A percentile compares a stretch with the other conserved stretches of the same genome.
phyloP scores from a whole-genome alignment of 768 basidiomycete species.

The Rhodotorula toruloides region DNA sequence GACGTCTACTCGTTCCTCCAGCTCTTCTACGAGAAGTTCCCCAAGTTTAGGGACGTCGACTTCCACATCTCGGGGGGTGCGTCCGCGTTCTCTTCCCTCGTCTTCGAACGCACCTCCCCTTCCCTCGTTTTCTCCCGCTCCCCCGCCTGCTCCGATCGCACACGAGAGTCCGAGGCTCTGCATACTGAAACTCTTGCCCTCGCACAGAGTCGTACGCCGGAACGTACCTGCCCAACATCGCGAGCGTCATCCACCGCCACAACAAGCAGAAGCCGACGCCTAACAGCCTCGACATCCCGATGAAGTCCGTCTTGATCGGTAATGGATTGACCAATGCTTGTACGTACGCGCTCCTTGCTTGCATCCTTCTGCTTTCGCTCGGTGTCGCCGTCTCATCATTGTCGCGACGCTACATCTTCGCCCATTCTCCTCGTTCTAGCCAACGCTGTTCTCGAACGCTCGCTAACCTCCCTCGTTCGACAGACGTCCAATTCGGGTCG shows the following conservation, averaged over 20 bases:
- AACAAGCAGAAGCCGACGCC: slow-evolving; percentile 55
- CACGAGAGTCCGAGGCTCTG: too few relatives aligned
- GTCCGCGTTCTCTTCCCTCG: neutral
- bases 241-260: slow-evolving; percentile 69
- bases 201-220: slow-evolving; percentile 54
- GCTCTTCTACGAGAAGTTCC: slow-evolving; percentile 71
- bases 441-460: too few relatives aligned
- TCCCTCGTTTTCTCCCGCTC: slow-evolving; percentile 30
- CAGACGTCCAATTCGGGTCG: slow-evolving; percentile 64
- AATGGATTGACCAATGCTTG: slow-evolving; percentile 53
- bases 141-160: slow-evolving; percentile 48
- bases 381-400: too few relatives aligned
- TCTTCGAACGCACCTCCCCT: slow-evolving; percentile 33
- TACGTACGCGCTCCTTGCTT: too few relatives aligned
- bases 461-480: slow-evolving; percentile 45
- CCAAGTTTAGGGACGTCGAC: slow-evolving; percentile 62
- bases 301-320: slow-evolving; percentile 71
- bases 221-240: slow-evolving; percentile 79
- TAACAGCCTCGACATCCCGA: slow-evolving; percentile 32
- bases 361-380: too few relatives aligned
- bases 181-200: neutral
- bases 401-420: too few relatives aligned
- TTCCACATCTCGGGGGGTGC: slow-evolving; percentile 55
- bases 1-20: slow-evolving; percentile 60
- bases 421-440: too few relatives aligned